Percentiles rank a stretch among this genome's conserved stretches.
These are phyloP conservation scores for Elsinoe perseae DNA, from an alignment of 2,329 filamentous ascomycete genomes.

Conservation along the genomic window DNA sequence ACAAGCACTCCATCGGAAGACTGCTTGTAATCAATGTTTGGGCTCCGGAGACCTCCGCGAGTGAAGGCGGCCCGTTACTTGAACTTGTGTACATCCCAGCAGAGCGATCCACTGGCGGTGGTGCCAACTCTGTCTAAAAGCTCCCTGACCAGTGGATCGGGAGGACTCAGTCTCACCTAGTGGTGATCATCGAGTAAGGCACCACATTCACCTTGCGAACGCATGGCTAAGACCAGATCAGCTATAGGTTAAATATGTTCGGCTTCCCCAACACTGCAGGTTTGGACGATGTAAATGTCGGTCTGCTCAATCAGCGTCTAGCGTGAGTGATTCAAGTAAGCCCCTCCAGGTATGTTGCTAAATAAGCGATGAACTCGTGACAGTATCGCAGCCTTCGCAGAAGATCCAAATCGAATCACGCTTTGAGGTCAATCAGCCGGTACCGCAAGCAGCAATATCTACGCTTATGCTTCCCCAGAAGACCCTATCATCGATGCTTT, in stretches of 20 bases:
- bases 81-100: conserved; percentile 42
- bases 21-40: conserved; percentile 41
- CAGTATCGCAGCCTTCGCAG: conserved; percentile 21
- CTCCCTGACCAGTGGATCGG: conserved; percentile 36
- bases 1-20: conserved; percentile 28
- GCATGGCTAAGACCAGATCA: background rate
- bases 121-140: conserved; percentile 38
- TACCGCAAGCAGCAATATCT: conserved; percentile 17
- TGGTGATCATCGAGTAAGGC: conserved; percentile 30
- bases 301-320: conserved; percentile 20
- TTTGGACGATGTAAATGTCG: conserved; percentile 18
- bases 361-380: conserved; percentile 19
- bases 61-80: conserved; percentile 27
- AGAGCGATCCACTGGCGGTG: conserved; percentile 37
- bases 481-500: conserved; percentile 20
- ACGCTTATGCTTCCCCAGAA: conserved; percentile 19
- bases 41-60: conserved; percentile 28
- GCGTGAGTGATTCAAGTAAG: conserved; percentile 3
- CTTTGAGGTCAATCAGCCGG: conserved; percentile 21
- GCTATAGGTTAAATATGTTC: conserved; percentile 21
- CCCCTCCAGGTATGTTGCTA: background rate
- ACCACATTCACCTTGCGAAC: background rate
- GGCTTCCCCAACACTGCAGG: conserved; percentile 20
- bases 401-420: conserved; percentile 19
- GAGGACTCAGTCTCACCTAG: conserved; percentile 34